These are phyloP conservation scores for Balamuthia mandrillaris DNA, from an alignment of 208 protist species.

Conservation along the genomic window DNA sequence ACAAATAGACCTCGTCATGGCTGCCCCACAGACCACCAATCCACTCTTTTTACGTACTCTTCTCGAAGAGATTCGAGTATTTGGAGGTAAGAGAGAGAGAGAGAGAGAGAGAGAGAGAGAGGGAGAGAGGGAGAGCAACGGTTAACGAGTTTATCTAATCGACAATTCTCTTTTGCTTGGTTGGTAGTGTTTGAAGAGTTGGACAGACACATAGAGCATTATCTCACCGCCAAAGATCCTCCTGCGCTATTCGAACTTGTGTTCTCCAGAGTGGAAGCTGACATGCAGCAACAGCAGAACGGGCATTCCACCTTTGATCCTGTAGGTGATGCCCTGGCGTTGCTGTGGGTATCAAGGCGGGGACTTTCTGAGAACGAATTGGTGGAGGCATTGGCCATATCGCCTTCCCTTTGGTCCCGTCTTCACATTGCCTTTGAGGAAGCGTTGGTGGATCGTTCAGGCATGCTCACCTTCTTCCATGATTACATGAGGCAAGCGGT, in stretches of 20 bases:
- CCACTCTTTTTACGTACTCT: conserved; percentile 17
- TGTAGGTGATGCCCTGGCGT: neutral
- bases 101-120: no score
- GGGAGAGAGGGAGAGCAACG: no score
- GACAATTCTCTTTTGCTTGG: neutral
- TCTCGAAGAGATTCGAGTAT: conserved; percentile 16
- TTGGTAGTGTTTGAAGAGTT: neutral
- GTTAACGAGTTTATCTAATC: no score
- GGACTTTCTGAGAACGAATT: conserved; percentile 18
- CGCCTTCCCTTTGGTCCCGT: neutral
- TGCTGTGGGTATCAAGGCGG: neutral
- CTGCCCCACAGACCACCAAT: neutral
- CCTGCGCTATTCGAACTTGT: conserved; percentile 16
- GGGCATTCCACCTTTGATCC: neutral
- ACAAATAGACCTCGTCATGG: neutral
- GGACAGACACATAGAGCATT: neutral
- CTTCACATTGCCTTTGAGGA: neutral
- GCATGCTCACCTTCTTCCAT: conserved; percentile 24
- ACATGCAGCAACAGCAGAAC: neutral
- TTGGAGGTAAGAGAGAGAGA: no score
- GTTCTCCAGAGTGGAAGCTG: neutral
- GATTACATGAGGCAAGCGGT: conserved; percentile 33
- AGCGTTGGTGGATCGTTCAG: neutral
- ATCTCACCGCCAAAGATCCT: neutral
- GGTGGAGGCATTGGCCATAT: neutral